Evolutionary conservation across 1,139 yeast genomes (phyloP).

Genomic region (Yamadazyma jaroonii): DNA sequence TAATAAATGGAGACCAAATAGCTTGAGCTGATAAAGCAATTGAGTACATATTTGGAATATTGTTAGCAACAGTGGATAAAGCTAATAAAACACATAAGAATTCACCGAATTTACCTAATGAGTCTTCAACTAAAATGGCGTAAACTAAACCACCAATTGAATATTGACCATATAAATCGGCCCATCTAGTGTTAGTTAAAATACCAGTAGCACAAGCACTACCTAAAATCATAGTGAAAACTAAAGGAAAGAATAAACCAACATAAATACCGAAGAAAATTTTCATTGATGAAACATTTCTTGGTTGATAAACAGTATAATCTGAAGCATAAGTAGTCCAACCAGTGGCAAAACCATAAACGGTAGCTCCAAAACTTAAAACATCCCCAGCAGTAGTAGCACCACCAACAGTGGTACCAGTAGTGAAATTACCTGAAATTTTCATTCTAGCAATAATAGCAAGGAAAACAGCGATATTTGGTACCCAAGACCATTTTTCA

Average conservation of each 20-base stretch:
- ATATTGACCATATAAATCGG: slow-evolving; percentile 47
- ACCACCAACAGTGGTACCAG: slow-evolving; percentile 50
- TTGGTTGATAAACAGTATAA: slow-evolving; percentile 82
- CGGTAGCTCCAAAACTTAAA: slow-evolving; percentile 79
- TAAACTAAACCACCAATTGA: slow-evolving; percentile 82
- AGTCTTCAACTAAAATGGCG: slow-evolving; percentile 70
- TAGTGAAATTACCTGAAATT: slow-evolving; percentile 58
- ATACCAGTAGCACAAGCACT: slow-evolving; percentile 82
- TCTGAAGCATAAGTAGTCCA: slow-evolving; percentile 95
- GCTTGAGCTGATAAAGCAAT: slow-evolving; percentile 84
- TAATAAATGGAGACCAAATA: slow-evolving; percentile 67
- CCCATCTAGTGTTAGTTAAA: slow-evolving; percentile 45
- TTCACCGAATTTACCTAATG: slow-evolving; percentile 85
- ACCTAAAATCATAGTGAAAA: slow-evolving; percentile 76
- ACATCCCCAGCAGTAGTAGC: slow-evolving; percentile 69
- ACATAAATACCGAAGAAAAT: slow-evolving; percentile 61
- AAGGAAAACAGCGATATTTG: slow-evolving; percentile 68
- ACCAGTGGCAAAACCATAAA: slow-evolving; percentile 90
- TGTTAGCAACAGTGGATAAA: slow-evolving; percentile 82
- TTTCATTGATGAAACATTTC: slow-evolving; percentile 53
- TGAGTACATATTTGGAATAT: slow-evolving; percentile 91
- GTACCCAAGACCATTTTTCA: slow-evolving; percentile 89
- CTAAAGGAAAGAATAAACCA: slow-evolving; percentile 67
- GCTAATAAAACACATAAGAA: slow-evolving; percentile 84
- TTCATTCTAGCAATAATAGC: slow-evolving; percentile 77